Base-by-base conservation (phyloP, 306 rosid species). In the Crotalaria pallida region DNA sequence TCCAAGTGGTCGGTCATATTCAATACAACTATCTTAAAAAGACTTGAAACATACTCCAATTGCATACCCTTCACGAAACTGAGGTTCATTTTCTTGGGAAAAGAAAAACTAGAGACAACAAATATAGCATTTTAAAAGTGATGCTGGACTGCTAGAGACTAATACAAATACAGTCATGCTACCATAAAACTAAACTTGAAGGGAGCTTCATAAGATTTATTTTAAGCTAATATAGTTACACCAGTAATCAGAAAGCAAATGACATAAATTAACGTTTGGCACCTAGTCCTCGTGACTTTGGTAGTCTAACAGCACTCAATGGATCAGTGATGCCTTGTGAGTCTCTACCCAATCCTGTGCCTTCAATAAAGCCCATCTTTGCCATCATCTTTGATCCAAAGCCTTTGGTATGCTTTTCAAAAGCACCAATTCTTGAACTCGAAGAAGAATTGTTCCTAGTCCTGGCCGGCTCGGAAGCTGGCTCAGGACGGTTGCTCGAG, bases 361-460 rank as follows among this genome's bases (percentile, higher is more conserved):
- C 98, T 84, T 89, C 97, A 59, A 88, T 85, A 49, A 93, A 93
- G 7, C 97, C 98, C 97, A 93, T 93, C 81, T 80, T 93, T 21
- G 92, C 88, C 98, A 93, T 93, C 90, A 93, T 85, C 80, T 93
- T 93, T 7, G 96, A 93, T 24, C 98, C 97, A 60, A 90, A 90
- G 2, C 97, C 98, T 80, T 81, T 90, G 10, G 97, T 93, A 23
- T 93, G 97, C 77, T 72, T 86, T 84, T 93, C 98, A 71, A 90
- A 93, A 68, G 86, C 33, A 63, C 98, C 96, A 56, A 84, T 65
- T 26, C 58, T 38, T 51, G 77, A 78, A 51, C 56, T 17, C 21
- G 80, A n/a, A n/a, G n/a, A 76, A 68, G 88, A 17, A 44, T 22
- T 81, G 16, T 27, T 70, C 62, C 60, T 74, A 13, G 21, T 50